Base-by-base conservation (phyloP, 2,329 filamentous ascomycete genomes). In the Chaetomium globosum region DNA sequence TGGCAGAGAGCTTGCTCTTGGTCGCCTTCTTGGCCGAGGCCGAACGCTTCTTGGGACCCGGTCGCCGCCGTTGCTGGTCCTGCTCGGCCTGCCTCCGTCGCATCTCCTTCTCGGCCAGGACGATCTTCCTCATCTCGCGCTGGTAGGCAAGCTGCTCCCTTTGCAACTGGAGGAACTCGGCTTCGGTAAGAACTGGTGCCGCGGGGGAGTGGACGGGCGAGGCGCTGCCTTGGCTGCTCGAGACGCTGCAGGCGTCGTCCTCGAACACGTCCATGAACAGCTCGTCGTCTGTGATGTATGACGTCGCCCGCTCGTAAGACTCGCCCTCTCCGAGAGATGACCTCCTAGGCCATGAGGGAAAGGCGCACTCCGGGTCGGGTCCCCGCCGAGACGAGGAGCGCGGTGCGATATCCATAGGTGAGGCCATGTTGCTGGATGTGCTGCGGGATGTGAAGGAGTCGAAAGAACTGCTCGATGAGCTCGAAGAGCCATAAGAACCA, bases 211-310 rank as follows among this genome's bases (percentile, higher is more conserved):
- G 67, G 52, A 67, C 43, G 9, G 78, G 79, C 28, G 77, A 80
- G 54, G 81, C 77, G 73, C 80, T 81, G 71, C 79, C 75, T 67
- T 78, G 76, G 77, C 78, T 80, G 77, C 78, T 80, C 68, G 78
- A 80, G 59, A 82, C 75, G 75, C 80, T 83, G 75, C 75, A 78
- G 66, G 76, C 71, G 71, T 85, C 82, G 71, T 85, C 81, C 70
- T 84, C 81, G 63, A 81, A 80, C 69, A 79, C 76, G 70, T 82
- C 80, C 73, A 79, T 80, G 75, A 85, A 83, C 63, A 88, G 82
- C 71, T 88, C 86, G 76, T 88, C 86, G 78, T 89, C 86, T 51
- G 85, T 87, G 68, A 88, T 80, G 75, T 82, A 86, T 0, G 84
- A 84, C 2, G 82, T 82, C 21, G 83, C 81, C 65, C 81, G 80